These are phyloP conservation scores for Pythium grandisporangium DNA, from an alignment of 352 stramenopile species.

Conservation along the genomic window DNA sequence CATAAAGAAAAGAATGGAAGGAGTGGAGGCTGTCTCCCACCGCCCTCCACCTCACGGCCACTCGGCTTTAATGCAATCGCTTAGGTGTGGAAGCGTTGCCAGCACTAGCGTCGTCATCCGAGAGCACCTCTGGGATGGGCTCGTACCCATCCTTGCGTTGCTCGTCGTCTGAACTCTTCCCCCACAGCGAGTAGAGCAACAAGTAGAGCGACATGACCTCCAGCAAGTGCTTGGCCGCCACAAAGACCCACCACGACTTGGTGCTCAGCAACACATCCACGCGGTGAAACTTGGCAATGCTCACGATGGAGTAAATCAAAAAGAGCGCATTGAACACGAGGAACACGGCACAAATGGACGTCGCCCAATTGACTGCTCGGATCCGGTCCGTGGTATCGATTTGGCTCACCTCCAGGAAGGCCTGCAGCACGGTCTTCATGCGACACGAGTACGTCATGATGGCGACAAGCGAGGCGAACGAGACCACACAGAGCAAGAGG, in stretches of 20 bases:
- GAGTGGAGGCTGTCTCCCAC: too few species aligned
- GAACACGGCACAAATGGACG: slow-evolving; percentile 92
- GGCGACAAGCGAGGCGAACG: slow-evolving; percentile 81
- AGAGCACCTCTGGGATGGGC: slow-evolving; percentile 57
- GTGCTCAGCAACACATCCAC: slow-evolving; percentile 80
- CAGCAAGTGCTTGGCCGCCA: slow-evolving; percentile 88
- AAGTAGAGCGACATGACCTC: slow-evolving; percentile 92
- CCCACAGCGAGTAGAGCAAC: slow-evolving; percentile 92
- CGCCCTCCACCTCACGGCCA: too few species aligned
- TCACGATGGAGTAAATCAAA: slow-evolving; percentile 76
- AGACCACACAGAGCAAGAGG: slow-evolving; percentile 78
- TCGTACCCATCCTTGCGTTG: slow-evolving; percentile 71
- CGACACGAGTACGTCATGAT: slow-evolving; percentile 93
- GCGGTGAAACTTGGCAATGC: slow-evolving; percentile 81
- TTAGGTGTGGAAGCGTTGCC: slow-evolving; percentile 8
- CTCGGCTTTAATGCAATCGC: slow-evolving; percentile 16
- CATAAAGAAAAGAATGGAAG: too few species aligned
- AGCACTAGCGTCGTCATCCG: slow-evolving; percentile 31
- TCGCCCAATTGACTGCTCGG: slow-evolving; percentile 93
- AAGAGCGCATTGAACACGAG: slow-evolving; percentile 90
- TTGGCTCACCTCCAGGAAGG: slow-evolving; percentile 94
- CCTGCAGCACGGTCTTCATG: slow-evolving; percentile 94
- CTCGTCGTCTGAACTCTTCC: slow-evolving; percentile 59
- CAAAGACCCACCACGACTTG: slow-evolving; percentile 90
- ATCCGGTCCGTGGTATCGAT: slow-evolving; percentile 95